Percentiles rank a stretch among this genome's conserved stretches.
These are phyloP conservation scores for Edaphochlamys debaryana DNA, from an alignment of 139 green algal genomes.

Conservation along the genomic window DNA sequence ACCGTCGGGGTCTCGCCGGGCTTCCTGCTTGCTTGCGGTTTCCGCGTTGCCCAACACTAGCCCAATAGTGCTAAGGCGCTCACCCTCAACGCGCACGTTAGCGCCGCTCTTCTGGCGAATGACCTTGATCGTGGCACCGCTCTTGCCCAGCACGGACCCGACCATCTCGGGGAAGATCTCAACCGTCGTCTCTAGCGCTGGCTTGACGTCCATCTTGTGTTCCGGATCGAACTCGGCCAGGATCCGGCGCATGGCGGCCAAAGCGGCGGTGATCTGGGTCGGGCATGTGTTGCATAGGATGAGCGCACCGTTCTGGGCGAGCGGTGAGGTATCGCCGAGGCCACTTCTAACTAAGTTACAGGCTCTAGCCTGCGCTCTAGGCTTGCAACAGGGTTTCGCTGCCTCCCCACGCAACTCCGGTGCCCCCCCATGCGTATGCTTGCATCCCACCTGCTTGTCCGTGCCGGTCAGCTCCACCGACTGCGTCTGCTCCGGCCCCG, in stretches of 20 bases:
- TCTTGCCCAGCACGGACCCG: constrained; percentile 34
- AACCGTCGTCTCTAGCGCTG: constrained; percentile 22
- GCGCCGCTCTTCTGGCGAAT: constrained; percentile 35
- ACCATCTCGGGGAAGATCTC: constrained; percentile 47
- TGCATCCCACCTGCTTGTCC: constrained; percentile 27
- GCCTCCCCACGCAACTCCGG: no score
- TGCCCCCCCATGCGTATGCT: no score
- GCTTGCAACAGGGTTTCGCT: no score
- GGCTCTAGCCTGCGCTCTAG: no score
- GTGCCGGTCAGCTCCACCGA: constrained; percentile 37
- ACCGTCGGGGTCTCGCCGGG: no score
- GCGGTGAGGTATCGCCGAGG: no score
- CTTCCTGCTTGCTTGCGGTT: no score
- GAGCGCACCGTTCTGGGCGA: no score
- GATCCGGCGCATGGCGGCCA: constrained; percentile 13
- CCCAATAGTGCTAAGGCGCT: no score
- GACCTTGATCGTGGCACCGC: constrained; percentile 37
- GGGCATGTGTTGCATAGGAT: no score
- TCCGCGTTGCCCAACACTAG: no score
- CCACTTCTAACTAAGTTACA: no score
- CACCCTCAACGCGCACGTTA: constrained; percentile 33
- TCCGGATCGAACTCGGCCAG: constrained; percentile 31
- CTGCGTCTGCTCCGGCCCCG: constrained; percentile 13
- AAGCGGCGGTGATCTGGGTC: neutral
- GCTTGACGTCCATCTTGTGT: constrained; percentile 30